Evolutionary conservation across 2,329 filamentous ascomycete species (phyloP), one percentile per base, ranked within the genome.

Genomic region (Ceratocystiopsis sp.): DNA sequence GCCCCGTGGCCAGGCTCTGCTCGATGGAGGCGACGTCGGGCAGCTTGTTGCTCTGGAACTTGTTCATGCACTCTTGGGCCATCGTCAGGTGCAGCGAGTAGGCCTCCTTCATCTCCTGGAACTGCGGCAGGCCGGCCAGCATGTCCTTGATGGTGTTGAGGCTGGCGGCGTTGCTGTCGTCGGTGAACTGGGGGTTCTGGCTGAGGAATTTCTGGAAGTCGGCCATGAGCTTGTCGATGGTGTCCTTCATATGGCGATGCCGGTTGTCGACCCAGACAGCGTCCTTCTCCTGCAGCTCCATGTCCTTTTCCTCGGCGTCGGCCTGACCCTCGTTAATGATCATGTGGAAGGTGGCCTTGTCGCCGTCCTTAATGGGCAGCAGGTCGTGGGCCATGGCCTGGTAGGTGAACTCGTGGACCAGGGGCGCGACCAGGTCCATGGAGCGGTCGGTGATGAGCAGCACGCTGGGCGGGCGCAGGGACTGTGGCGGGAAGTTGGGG

Each of bases 311-410:
- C 57, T 93, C 76, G 25, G 80, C 73, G 37, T 80, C 74, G 0
- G 67, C 61, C 4, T 73, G 68, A 11, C 81, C 84, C 52, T 86
- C 75, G 50, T 93, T 91, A 49, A 91, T 67, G 2, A 73, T 66
- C 42, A 86, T 87, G 51, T 78, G 80, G 57, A 87, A 98, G 0
- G 80, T 85, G 11, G 93, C 73, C 58, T 91, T 94, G 50, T 94
- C 86, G 19, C 75, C 80, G 43, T 96, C 91, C 53, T 82, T 78
- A 55, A 98, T 85, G 0, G 82, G 81, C 29, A 98, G 65, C 10
- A 98, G 66, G 57, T 98, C 91, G 59, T 95, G 84, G 4, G 85
- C 89, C 89, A 98, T 96, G 41, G 91, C 86, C 61, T 98, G 91
- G 58, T 96, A 98, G 13, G 91, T 95, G 57, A 98, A 95, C 55